These are phyloP conservation scores for Albugo laibachii DNA, from an alignment of 352 stramenopile species.

Conservation along the genomic window DNA sequence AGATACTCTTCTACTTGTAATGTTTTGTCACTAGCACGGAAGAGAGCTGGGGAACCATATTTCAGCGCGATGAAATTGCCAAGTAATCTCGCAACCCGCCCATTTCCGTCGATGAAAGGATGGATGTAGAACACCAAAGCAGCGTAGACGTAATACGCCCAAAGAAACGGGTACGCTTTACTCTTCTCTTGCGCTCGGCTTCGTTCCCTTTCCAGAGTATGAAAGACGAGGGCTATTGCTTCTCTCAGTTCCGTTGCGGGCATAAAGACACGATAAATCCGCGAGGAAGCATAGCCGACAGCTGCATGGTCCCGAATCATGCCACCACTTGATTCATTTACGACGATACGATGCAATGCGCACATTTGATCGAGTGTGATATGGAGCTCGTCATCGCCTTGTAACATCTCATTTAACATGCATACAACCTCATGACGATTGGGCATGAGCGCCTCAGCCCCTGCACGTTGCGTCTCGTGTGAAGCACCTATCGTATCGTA, in stretches of 20 bases:
- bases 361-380: no score
- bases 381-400: no score
- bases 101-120: slow-evolving; percentile 72
- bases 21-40: slow-evolving; percentile 59
- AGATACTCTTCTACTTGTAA: slow-evolving; percentile 56
- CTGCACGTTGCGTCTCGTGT: slow-evolving; percentile 6
- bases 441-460: neutral
- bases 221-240: slow-evolving; percentile 21
- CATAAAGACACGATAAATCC: slow-evolving; percentile 67
- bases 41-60: slow-evolving; percentile 27
- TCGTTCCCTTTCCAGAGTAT: slow-evolving; percentile 8
- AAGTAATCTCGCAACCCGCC: slow-evolving; percentile 43
- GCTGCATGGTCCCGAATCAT: slow-evolving; percentile 30
- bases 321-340: slow-evolving; percentile 14
- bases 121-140: slow-evolving; percentile 72
- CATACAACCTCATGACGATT: no score
- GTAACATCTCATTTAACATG: no score
- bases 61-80: slow-evolving; percentile 64
- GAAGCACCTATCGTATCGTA: slow-evolving; percentile 50
- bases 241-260: slow-evolving; percentile 31
- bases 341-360: no score
- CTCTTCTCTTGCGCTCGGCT: slow-evolving; percentile 19
- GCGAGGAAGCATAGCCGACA: slow-evolving; percentile 52
- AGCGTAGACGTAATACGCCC: slow-evolving; percentile 59
- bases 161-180: slow-evolving; percentile 29